Conservation (phyloP, 2,329 filamentous ascomycete genomes). For the Venturiaceae sp. region DNA sequence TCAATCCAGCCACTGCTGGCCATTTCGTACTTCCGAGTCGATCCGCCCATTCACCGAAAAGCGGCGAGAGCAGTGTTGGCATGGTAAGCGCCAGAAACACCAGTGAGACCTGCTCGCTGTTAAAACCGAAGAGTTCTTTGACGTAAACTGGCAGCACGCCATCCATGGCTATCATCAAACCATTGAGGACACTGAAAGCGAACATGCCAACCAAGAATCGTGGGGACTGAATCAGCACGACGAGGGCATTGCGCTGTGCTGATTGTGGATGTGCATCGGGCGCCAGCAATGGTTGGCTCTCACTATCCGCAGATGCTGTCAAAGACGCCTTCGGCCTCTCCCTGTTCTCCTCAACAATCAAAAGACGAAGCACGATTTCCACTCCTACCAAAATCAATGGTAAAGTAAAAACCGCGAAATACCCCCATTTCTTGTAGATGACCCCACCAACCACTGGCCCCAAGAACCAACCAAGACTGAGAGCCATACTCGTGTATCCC, state of each 20-base stretch:
- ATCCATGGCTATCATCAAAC: neutral
- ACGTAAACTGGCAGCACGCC: conserved; percentile 1
- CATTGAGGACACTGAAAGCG: neutral
- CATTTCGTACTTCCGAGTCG: neutral
- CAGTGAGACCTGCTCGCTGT: conserved; percentile 3
- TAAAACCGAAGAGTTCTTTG: conserved; percentile 5
- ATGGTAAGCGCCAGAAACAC: neutral
- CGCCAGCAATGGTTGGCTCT: neutral
- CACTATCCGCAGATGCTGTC: no score
- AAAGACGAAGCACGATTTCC: conserved; percentile 2
- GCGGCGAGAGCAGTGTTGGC: neutral
- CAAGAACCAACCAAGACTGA: conserved; percentile 5
- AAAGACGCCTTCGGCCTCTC: neutral
- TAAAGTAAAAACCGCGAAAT: conserved; percentile 3
- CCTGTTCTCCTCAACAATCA: neutral
- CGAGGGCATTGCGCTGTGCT: neutral
- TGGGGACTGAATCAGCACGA: neutral
- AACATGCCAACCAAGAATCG: conserved; percentile 4
- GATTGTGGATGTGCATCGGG: neutral
- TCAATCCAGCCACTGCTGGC: neutral
- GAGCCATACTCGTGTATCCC: neutral
- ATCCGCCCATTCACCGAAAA: neutral
- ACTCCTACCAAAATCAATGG: neutral
- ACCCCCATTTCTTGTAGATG: neutral
- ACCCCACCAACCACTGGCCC: conserved; percentile 4